A percentile compares a stretch with the other conserved stretches of the same genome.
phyloP scores from a whole-genome alignment of 768 basidiomycete species.

The Boletus insuetus region DNA sequence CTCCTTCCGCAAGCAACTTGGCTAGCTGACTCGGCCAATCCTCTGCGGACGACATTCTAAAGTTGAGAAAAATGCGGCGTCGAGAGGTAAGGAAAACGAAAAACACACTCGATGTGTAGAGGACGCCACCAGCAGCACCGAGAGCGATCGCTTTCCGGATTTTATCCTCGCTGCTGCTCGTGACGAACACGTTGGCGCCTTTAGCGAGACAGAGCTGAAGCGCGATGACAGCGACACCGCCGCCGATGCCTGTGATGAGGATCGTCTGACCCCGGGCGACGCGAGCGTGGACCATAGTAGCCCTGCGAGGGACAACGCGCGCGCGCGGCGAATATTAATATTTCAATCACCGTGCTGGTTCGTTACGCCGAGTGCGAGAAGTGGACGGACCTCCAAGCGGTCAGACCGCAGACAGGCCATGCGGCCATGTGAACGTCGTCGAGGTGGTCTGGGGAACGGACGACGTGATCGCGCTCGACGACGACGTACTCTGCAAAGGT shows the following conservation, averaged over 20 bases:
- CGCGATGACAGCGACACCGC: slow-evolving; percentile 77
- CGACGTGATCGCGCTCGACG: slow-evolving; percentile 66
- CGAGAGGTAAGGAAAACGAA: neutral
- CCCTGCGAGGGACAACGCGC: slow-evolving; percentile 42
- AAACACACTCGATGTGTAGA: slow-evolving; percentile 61
- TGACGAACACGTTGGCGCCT: slow-evolving; percentile 81
- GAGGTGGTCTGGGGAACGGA: slow-evolving; percentile 64
- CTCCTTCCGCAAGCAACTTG: slow-evolving; percentile 37
- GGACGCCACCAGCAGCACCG: slow-evolving; percentile 76
- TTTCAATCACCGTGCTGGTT: neutral
- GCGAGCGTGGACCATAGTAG: slow-evolving; percentile 60
- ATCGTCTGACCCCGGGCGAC: slow-evolving; percentile 66
- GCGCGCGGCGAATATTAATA: too few relatives aligned
- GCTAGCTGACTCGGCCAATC: slow-evolving; percentile 53
- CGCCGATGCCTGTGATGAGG: slow-evolving; percentile 80
- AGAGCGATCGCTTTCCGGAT: slow-evolving; percentile 60
- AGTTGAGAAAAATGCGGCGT: neutral
- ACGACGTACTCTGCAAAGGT: slow-evolving; percentile 77
- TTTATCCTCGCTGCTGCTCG: slow-evolving; percentile 68
- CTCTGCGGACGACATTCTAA: slow-evolving; percentile 28
- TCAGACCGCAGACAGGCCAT: slow-evolving; percentile 75
- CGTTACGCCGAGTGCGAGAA: neutral
- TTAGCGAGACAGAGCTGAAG: slow-evolving; percentile 73
- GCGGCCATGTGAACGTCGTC: slow-evolving; percentile 68
- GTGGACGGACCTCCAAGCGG: slow-evolving; percentile 72